Base-by-base conservation (phyloP, 73 alveolate species). In the Breviolum minutum region DNA sequence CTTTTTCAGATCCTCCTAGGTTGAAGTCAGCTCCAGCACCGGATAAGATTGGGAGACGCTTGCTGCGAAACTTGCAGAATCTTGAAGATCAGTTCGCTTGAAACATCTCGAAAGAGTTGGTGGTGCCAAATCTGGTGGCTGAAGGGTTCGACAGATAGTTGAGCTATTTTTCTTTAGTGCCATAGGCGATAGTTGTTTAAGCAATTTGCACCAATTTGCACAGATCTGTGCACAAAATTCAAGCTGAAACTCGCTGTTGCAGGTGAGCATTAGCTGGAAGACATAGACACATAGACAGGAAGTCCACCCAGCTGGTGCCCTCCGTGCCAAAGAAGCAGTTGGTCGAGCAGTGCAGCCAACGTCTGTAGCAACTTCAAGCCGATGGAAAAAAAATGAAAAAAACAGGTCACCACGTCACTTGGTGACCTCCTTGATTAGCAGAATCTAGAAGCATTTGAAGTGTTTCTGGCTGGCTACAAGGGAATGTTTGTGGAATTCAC, bases 21-120 rank as follows among this genome's bases (percentile, higher is more conserved):
- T 13, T 54, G 0, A 83, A 61, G 74, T 48, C 83, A 29, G 66
- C 76, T 87, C 95, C 79, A 22, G 95, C 81, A 5, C 82, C 63
- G 14, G 85, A 70, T 60, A 70, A 60, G 95, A 48, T 63, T n/a
- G 96, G 95, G 8, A 60, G 84, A 81, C 97, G 80, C 73, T n/a
- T 90, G 73, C 87, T 90, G 87, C 97, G 84, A 30, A 90, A 90
- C 87, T 63, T 90, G 88, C 97, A 90, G 87, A 70, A 90, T 29
- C 97, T 90, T 73, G 97, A 90, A 81, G 97, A 90, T 48, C 88
- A 48, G 95, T 63, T 73, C 77, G 73, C 88, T 27, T 83, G 92
- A 61, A 19, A 17, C 40, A 22, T 17, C n/a, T 17, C n/a, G 77
- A 22, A 68, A 22, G 8, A 22, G 24, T 22, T 22, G 77, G n/a